Percentiles rank a stretch among this genome's conserved stretches.
Evolutionary conservation across 306 rosid genomes (phyloP).

Genomic region (Casuarina equisetifolia): DNA sequence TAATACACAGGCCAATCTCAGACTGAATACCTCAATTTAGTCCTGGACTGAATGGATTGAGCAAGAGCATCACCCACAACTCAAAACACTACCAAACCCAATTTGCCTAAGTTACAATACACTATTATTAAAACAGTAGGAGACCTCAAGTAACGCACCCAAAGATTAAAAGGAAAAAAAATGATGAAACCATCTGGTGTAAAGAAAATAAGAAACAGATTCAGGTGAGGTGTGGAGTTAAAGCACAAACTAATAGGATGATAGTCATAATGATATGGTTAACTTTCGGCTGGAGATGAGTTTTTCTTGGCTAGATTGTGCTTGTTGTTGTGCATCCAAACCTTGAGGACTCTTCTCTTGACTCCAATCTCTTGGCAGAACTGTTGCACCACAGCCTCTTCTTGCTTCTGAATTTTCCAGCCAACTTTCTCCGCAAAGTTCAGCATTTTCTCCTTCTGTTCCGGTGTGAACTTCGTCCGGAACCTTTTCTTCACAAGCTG

Average conservation of each 20-base stretch:
- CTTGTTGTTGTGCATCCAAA: conserved; percentile 87
- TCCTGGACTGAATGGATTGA: conserved; percentile 5
- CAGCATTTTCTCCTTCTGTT: conserved; percentile 76
- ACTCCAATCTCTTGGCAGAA: conserved; percentile 80
- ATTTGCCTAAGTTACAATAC: conserved; percentile 22
- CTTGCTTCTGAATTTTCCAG: conserved; percentile 79
- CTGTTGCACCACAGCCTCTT: conserved; percentile 66
- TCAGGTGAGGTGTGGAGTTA: conserved; percentile 15
- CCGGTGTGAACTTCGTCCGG: conserved; percentile 72
- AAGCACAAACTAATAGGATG: conserved; percentile 15
- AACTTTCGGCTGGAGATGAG: not conserved
- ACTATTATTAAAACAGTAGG: conserved; percentile 6
- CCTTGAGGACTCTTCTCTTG: conserved; percentile 73
- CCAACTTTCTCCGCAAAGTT: conserved; percentile 67
- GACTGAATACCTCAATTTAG: conserved; percentile 2
- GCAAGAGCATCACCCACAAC: conserved; percentile 26
- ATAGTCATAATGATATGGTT: not conserved
- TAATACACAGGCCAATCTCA: conserved; percentile 8
- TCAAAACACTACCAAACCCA: conserved; percentile 24
- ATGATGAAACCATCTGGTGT: conserved; percentile 8
- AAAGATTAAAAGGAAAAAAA: not conserved
- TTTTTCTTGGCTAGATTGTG: conserved; percentile 56
- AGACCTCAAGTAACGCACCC: conserved; percentile 3
- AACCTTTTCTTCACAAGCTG: conserved; percentile 56
- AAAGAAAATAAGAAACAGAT: conserved; percentile 15